A percentile compares a stretch with the other conserved stretches of the same genome.
Evolutionary conservation across 139 green algal genomes (phyloP).

Genomic region (Mychonastes homosphaera): DNA sequence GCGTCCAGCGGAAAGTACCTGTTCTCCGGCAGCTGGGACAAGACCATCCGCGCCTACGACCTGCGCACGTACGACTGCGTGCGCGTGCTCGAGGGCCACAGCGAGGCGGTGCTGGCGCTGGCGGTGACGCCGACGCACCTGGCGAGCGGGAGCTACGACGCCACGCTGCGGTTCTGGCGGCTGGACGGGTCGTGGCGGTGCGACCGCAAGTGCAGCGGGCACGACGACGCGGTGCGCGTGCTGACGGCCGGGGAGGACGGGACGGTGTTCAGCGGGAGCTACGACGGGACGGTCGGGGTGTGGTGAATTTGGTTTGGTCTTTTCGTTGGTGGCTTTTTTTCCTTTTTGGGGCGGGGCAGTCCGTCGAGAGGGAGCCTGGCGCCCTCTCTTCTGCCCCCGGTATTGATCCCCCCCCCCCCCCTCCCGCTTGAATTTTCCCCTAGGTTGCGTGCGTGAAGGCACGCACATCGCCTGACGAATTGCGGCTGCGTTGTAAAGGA

Average conservation of each 20-base stretch:
- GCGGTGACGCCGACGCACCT: constrained; percentile 56
- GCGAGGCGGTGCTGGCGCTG: constrained; percentile 84
- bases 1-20: constrained; percentile 56
- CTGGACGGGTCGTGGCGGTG: constrained; percentile 63
- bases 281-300: constrained; percentile 84
- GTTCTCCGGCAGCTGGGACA: constrained; percentile 88
- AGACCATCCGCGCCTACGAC: constrained; percentile 83
- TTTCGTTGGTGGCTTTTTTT: no score
- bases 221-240: constrained; percentile 85
- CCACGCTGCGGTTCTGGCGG: constrained; percentile 82
- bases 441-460: no score
- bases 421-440: no score
- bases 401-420: no score
- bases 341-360: no score
- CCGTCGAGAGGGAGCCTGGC: no score
- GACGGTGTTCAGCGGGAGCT: constrained; percentile 76
- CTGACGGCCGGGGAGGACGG: constrained; percentile 56
- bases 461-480: no score
- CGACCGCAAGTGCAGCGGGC: constrained; percentile 74
- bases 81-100: constrained; percentile 76
- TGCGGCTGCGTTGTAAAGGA: no score
- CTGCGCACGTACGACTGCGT: constrained; percentile 57
- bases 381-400: no score
- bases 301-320: constrained; percentile 52
- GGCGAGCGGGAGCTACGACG: constrained; percentile 72